These are phyloP conservation scores for Euphorbia pulcherrima DNA, from an alignment of 345 rosid species.

Conservation along the genomic window DNA sequence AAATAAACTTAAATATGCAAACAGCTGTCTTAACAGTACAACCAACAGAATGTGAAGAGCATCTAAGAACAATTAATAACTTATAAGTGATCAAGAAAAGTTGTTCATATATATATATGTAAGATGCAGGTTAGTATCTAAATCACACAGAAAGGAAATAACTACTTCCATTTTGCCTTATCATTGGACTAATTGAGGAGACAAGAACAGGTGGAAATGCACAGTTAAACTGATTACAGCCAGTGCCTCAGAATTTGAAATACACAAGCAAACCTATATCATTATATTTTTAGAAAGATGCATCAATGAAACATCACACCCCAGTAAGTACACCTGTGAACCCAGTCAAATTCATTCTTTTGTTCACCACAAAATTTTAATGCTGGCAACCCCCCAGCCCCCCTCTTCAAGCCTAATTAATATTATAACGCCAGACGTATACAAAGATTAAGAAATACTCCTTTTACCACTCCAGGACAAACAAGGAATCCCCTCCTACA, in stretches of 20 bases:
- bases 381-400: no score
- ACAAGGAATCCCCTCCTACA: not conserved
- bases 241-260: not conserved
- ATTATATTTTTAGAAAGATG: not conserved
- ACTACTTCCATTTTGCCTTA: conserved; percentile 1
- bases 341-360: no score
- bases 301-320: not conserved
- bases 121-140: not conserved
- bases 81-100: not conserved
- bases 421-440: not conserved
- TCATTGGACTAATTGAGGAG: not conserved
- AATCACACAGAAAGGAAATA: not conserved
- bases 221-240: not conserved
- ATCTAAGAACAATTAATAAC: not conserved
- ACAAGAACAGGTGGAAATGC: not conserved
- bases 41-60: not conserved
- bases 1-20: not conserved
- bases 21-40: not conserved
- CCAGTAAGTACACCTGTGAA: not conserved
- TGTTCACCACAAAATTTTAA: no score
- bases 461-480: not conserved
- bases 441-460: not conserved
- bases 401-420: no score
- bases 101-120: not conserved
- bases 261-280: not conserved